These are phyloP conservation scores for Pinus tabuliformis DNA, from an alignment of 75 land plant genomes.

Conservation along the genomic window DNA sequence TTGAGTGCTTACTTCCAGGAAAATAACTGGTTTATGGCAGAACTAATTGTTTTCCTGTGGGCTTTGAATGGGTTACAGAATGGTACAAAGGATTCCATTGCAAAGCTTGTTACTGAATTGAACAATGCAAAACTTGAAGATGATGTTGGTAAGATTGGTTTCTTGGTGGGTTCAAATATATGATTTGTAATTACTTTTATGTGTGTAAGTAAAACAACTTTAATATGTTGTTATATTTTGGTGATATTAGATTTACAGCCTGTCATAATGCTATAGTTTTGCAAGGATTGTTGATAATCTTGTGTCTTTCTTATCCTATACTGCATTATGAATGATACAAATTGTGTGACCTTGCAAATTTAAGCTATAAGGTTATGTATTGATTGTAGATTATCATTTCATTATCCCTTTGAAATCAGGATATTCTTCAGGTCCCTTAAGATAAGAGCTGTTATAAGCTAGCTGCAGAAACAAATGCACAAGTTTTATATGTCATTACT, in stretches of 20 bases:
- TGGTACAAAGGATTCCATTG: conserved; percentile 88
- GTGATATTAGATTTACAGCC: background rate
- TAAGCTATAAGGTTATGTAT: too few relatives aligned
- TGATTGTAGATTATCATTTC: too few relatives aligned
- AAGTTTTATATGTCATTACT: background rate
- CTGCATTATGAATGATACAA: too few relatives aligned
- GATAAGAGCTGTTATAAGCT: background rate
- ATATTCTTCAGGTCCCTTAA: background rate
- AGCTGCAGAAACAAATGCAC: background rate
- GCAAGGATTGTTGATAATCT: background rate
- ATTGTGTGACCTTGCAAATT: too few relatives aligned
- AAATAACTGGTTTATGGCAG: background rate
- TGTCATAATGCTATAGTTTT: background rate
- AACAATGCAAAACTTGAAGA: conserved; percentile 76
- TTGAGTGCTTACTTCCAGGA: background rate
- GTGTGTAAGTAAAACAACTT: too few relatives aligned
- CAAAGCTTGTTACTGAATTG: conserved; percentile 82
- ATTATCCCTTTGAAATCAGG: background rate
- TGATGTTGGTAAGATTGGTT: conserved; percentile 69
- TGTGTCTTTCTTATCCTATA: too few relatives aligned
- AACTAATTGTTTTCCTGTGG: background rate
- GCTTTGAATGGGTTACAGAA: conserved; percentile 41
- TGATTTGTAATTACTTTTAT: background rate
- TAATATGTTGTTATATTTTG: too few relatives aligned
- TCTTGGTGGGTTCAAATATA: background rate